Conservation (phyloP, 2,329 filamentous ascomycete species). For the Eutypa lata region DNA sequence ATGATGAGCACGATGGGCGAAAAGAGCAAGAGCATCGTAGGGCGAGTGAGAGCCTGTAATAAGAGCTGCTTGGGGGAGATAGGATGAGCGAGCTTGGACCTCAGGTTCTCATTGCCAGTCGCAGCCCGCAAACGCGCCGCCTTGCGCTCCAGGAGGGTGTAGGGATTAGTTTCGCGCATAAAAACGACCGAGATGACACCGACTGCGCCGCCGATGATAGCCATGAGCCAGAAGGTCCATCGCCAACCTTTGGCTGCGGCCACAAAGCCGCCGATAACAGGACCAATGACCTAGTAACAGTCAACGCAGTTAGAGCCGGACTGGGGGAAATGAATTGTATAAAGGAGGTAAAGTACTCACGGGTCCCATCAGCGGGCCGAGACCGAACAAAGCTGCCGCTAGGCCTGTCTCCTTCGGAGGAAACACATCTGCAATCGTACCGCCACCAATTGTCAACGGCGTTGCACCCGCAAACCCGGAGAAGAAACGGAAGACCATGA, state of each 20-base stretch:
- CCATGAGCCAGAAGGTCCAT: slow-evolving; percentile 40
- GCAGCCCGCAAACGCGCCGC: slow-evolving; percentile 36
- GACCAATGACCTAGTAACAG: slow-evolving; percentile 43
- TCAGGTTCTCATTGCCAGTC: slow-evolving; percentile 44
- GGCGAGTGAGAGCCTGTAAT: slow-evolving; percentile 32
- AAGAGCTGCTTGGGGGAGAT: slow-evolving; percentile 29
- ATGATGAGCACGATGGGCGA: slow-evolving; percentile 32
- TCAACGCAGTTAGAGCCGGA: slow-evolving; percentile 39
- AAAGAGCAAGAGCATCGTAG: slow-evolving; percentile 32
- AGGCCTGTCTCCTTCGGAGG: slow-evolving; percentile 31
- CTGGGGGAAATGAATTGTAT: neutral
- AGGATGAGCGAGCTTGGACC: slow-evolving; percentile 44
- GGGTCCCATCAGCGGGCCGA: slow-evolving; percentile 37
- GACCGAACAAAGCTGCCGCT: slow-evolving; percentile 34
- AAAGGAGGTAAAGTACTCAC: slow-evolving; percentile 1
- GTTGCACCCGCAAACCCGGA: slow-evolving; percentile 26
- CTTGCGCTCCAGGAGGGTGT: slow-evolving; percentile 17
- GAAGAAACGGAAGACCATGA: slow-evolving; percentile 26
- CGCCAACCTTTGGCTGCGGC: slow-evolving; percentile 40
- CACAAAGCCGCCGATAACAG: slow-evolving; percentile 39
- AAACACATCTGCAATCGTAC: slow-evolving; percentile 34
- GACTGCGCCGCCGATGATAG: slow-evolving; percentile 29
- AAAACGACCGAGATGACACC: slow-evolving; percentile 24
- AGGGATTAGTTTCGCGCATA: slow-evolving; percentile 34
- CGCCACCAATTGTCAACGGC: slow-evolving; percentile 33